Evolutionary conservation across 768 basidiomycete genomes (phyloP).

Genomic region (Nidularia pulvinata): DNA sequence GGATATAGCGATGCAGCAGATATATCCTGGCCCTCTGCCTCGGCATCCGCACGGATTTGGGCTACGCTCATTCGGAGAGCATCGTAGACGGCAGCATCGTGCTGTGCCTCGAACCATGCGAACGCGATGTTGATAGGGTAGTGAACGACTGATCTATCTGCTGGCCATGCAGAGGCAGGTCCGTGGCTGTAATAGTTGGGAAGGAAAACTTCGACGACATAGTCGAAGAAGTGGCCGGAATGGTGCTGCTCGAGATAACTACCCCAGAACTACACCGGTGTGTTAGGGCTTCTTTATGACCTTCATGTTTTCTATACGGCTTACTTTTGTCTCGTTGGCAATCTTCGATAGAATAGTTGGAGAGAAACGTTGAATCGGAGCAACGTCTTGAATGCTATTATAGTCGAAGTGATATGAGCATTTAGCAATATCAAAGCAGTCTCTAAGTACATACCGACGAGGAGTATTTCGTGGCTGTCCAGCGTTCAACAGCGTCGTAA

Average conservation of each 20-base stretch:
- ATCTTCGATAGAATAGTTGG: neutral
- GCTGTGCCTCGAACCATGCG: neutral
- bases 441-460: neutral
- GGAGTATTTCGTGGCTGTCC: neutral
- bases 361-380: neutral
- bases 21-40: neutral
- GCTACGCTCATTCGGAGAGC: neutral
- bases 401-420: neutral
- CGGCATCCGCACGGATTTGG: neutral
- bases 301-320: neutral
- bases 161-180: neutral
- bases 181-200: neutral
- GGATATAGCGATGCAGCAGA: neutral
- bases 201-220: neutral
- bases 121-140: neutral
- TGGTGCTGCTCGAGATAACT: neutral
- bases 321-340: neutral
- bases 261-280: neutral
- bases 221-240: neutral
- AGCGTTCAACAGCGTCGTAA: neutral
- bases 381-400: neutral
- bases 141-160: neutral
- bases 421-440: neutral
- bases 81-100: neutral
- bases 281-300: neutral